Evolutionary conservation across 345 rosid genomes (phyloP), one percentile per base, ranked within the genome.

Genomic region (Salix caprea): DNA sequence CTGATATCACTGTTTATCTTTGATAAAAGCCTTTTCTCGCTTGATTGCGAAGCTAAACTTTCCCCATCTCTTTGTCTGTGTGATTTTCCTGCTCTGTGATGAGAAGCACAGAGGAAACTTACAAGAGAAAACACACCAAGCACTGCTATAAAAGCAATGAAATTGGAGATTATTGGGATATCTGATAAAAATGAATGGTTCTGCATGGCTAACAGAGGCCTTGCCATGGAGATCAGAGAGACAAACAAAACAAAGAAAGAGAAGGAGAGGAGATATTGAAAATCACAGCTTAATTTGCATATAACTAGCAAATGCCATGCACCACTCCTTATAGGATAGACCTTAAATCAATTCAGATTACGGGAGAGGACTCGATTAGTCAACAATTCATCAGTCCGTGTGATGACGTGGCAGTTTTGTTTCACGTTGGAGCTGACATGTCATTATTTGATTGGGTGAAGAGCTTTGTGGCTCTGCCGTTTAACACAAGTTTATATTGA

Each of bases 1-100:
- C 79, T 81, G 28, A 89, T 70, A 16, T 67, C 71, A 73, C 89
- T 85, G 39, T 80, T 86, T n/a, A 87, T 13, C 80, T 80, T 89
- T 5, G 83, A 80, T 0, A 84, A 65, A 32, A 84, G 74, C 83
- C 15, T 86, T 56, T 64, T 82, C 46, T 74, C 79, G 50, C 58
- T 72, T 23, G 85, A 72, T 37, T 7, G 19, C 18, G 58, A 61
- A 15, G 11, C 32, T 12, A 19, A n/a, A 37, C 73, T 74, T 0
- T 71, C 52, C 34, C 4, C 69, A 3, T 73, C 46, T 11, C 56
- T 56, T 69, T 8, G 65, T 64, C 23, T 24, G 8, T 2, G 34
- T 2, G 82, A 74, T 46, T 40, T 76, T 65, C 58, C 77, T 19
- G 56, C 46, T 21, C 50, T 72, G 19, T 61, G 78, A 46, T 70